Conservation (phyloP, 2,329 filamentous ascomycete species). For the Aspergillus texensis region DNA sequence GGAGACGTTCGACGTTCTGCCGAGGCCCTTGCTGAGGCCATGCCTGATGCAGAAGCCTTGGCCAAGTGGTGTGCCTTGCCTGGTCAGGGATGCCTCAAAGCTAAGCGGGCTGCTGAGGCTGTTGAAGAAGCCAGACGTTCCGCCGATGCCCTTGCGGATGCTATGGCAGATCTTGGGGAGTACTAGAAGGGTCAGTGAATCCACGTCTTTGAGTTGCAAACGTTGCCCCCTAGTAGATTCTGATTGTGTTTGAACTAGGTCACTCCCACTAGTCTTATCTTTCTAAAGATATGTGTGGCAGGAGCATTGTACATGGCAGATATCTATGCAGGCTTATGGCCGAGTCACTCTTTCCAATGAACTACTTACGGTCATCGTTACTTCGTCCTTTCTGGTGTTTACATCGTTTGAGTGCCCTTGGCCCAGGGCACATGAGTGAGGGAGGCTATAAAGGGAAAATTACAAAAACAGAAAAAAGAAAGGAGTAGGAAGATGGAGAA, state of each 20-base stretch:
- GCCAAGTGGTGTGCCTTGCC: constrained; percentile 37
- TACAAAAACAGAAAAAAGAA: not conserved
- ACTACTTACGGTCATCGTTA: not conserved
- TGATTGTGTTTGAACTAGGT: not conserved
- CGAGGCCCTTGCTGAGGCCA: constrained; percentile 35
- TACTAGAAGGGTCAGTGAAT: constrained; percentile 24
- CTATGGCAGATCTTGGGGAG: constrained; percentile 35
- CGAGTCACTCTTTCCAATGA: constrained; percentile 7
- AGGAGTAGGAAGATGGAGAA: not conserved
- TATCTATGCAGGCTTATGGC: not conserved
- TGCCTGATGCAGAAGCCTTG: constrained; percentile 28
- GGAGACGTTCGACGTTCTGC: constrained; percentile 35
- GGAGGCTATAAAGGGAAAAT: not conserved
- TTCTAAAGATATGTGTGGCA: not conserved
- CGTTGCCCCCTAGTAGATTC: not conserved
- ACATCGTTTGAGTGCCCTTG: too few relatives aligned
- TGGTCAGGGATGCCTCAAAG: constrained; percentile 56
- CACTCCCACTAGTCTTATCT: too few relatives aligned
- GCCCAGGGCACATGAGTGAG: not conserved
- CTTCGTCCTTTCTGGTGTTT: not conserved
- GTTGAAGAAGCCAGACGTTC: constrained; percentile 55
- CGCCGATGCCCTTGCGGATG: constrained; percentile 35
- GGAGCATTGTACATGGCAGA: not conserved
- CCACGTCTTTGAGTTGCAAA: not conserved
- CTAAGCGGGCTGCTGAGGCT: constrained; percentile 66